Base-by-base conservation (phyloP, 805 yeast genomes). In the Metschnikowia lachancei region DNA sequence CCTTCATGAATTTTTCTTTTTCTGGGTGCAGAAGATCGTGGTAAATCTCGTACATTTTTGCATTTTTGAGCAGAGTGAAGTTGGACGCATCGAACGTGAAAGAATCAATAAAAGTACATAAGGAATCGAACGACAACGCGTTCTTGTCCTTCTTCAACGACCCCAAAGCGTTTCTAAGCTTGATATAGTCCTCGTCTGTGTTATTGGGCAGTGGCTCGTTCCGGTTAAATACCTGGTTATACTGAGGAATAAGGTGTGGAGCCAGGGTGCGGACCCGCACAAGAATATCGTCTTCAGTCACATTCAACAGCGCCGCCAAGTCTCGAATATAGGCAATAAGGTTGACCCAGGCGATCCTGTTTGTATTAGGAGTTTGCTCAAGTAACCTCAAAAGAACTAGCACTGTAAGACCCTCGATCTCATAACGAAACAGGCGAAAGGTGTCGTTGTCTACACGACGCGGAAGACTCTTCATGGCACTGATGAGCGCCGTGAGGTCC, bases 41-140 rank as follows among this genome's bases (percentile, higher is more conserved):
- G 39, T 58, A 63, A 14, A 57, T 51, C 16, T 59, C 55, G 45
- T 53, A 58, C 19, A 60, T 32, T 19, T 49, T 47, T 12, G 42
- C 39, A 12, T 16, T 6, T 7, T 36, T n/a, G 4, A 20, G 29
- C 3, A 22, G 12, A 13, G 52, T 51, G 31, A 41, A 53, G 29
- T 39, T 32, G 3, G 39, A 17, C 13, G 46, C 41, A 16, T 46
- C 45, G 41, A 57, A 63, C 11, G 57, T 47, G 8, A 49, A 46
- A 1, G 32, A 41, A 8, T 49, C 44, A 6, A 68, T 61, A 43
- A 62, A 67, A 3, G 46, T 20, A 44, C 66, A 61, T 7, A 69
- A 43, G 4, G 47, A 46, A 1, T 51, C 50, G 24, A 58, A 55
- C 19, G 58, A 56, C 12, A 65, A 43, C 9, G 53, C 43, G 9